A percentile compares a stretch with the other conserved stretches of the same genome.
phyloP scores from a whole-genome alignment of 345 rosid species.

The Barbarea vulgaris region DNA sequence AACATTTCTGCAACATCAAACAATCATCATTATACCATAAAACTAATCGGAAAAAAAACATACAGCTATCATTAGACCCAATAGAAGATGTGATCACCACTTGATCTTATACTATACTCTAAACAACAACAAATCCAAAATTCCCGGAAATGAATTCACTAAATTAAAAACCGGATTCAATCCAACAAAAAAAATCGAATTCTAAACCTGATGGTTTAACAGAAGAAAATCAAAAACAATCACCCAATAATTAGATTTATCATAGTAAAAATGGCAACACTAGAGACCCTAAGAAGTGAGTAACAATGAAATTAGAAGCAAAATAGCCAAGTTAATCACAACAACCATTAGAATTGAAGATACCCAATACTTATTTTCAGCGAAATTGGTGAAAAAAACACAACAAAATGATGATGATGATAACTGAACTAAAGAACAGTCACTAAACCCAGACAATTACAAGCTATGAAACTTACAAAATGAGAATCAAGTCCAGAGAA shows the following conservation, averaged over 20 bases:
- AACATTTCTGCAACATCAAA: conserved; percentile 39
- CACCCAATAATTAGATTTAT: background rate
- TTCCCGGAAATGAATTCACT: background rate
- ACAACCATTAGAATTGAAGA: background rate
- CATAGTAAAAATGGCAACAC: background rate
- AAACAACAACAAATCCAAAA: conserved; percentile 6
- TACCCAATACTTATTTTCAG: background rate
- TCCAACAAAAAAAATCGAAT: background rate
- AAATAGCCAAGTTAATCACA: background rate
- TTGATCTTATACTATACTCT: background rate
- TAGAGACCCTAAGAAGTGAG: background rate
- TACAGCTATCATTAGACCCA: background rate
- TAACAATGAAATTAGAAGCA: conserved; percentile 29
- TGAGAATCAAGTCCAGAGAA: conserved; percentile 8
- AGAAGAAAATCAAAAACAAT: background rate
- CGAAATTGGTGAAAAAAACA: conserved; percentile 11
- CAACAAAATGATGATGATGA: background rate
- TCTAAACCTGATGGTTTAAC: background rate
- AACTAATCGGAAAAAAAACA: background rate
- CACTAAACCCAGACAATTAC: background rate
- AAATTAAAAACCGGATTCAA: background rate
- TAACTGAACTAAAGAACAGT: background rate
- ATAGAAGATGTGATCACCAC: conserved; percentile 17
- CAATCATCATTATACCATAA: background rate
- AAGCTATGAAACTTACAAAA: conserved; percentile 17